Evolutionary conservation across 73 alveolate genomes (phyloP), one percentile per base, ranked within the genome.

Genomic region (Loxodes magnus): DNA sequence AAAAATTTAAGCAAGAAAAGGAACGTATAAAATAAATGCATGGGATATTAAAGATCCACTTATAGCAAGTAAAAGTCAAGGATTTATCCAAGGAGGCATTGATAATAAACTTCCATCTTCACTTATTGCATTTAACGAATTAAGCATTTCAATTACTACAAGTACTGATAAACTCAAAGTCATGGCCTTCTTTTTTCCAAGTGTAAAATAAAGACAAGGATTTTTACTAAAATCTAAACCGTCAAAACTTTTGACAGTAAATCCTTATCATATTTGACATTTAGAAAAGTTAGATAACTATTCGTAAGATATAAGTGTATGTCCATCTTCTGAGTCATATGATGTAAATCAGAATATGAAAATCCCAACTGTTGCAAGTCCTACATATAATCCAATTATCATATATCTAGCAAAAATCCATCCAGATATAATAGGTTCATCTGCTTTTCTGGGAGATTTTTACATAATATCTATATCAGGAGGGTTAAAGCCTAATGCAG

Each of bases 401-500:
- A 50, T 35, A 24, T 56, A 74, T 49, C 93, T 79, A 48, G 74
- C 37, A 62, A 65, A 79, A 22, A 78, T 83, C 74, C 46, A 49
- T 25, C 63, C 75, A 29, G 74, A 48, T 37, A 73, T 73, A 17
- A 86, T 63, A 19, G 78, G 82, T 33, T 74, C 92, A 41, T 82
- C 91, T 42, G 61, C 64, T 39, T 64, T 79, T 74, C 98, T 70
- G 20, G 98, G 98, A 3, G 96, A 92, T 43, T 71, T 73, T 57
- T 51, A 31, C 98, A 90, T 90, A 31, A 87, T 82, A 38, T 87
- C 99, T 21, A 87, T 79, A 68, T 95, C 98, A 15, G 99, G 98
- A 5, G 99, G 99, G 70, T 95, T 95, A 72, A 95, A 93, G 10
- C 98, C 75, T 43, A 95, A 82, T 49, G 99, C 98, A 10, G 97